Conservation (phyloP, 225 moss, liverwort and hornwort species). For the Physcomitrellopsis africana region DNA sequence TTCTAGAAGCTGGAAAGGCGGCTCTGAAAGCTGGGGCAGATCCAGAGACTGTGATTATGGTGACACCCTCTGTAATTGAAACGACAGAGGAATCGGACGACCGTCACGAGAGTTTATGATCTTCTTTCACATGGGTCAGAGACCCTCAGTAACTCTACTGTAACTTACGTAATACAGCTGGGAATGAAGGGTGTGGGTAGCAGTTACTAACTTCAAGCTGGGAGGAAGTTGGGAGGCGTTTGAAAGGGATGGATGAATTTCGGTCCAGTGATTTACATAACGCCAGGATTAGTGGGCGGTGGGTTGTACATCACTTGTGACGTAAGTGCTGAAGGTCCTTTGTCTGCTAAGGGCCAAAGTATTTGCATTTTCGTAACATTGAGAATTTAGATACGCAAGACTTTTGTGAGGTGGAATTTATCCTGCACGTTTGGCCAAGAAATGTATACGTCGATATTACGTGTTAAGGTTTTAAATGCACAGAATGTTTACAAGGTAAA, state of each 20-base stretch:
- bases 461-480: no score
- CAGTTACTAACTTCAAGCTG: constrained; percentile 10
- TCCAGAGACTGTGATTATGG: constrained; percentile 69
- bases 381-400: constrained; percentile 13
- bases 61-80: constrained; percentile 50
- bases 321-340: constrained; percentile 14
- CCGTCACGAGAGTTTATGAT: constrained; percentile 48
- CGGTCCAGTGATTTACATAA: constrained; percentile 40
- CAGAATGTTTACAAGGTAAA: no score
- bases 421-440: neutral
- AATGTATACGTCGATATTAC: no score
- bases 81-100: constrained; percentile 28
- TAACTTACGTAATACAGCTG: constrained; percentile 6
- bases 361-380: constrained; percentile 15
- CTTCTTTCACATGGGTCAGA: neutral
- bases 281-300: constrained; percentile 15
- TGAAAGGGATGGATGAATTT: constrained; percentile 20
- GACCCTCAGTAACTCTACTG: constrained; percentile 18
- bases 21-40: constrained; percentile 71
- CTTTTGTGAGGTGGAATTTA: constrained; percentile 21
- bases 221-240: constrained; percentile 4
- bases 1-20: constrained; percentile 69
- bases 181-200: neutral
- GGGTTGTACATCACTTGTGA: constrained; percentile 37
- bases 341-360: constrained; percentile 23